phyloP scores from a whole-genome alignment of 2,329 filamentous ascomycete species.

The Pestalotiopsis fici region DNA sequence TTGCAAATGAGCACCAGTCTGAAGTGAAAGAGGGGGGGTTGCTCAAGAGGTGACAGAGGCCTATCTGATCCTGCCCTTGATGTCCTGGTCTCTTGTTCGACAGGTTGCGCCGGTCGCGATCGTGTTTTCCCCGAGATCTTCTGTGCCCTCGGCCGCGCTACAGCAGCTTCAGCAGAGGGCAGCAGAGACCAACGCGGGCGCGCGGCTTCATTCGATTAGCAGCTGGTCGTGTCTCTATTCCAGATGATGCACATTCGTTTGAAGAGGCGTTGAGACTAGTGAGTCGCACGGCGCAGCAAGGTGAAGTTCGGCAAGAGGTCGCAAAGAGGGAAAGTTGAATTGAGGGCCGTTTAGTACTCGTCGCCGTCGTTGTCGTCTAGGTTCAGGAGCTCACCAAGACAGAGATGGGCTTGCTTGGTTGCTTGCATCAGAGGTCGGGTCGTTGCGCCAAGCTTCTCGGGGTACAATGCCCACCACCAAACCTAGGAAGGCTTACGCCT shows the following conservation, averaged over 20 bases:
- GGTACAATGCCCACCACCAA: not conserved
- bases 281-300: not conserved
- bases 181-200: constrained; percentile 23
- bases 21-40: not conserved
- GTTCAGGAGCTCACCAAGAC: constrained; percentile 4
- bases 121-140: constrained; percentile 8
- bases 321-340: not conserved
- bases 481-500: not conserved
- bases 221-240: not conserved
- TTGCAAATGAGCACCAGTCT: not conserved
- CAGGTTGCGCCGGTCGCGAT: not conserved
- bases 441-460: not conserved
- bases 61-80: not conserved
- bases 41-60: not conserved
- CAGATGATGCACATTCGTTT: not conserved
- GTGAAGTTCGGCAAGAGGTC: not conserved
- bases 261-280: not conserved
- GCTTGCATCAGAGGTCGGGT: not conserved
- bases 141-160: constrained; percentile 25
- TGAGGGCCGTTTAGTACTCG: not conserved
- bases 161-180: constrained; percentile 31
- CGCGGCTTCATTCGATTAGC: constrained; percentile 9
- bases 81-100: not conserved
- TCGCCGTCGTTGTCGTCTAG: not conserved
- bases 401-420: not conserved